Evolutionary conservation across 352 stramenopile species (phyloP), one percentile per base, ranked within the genome.

Genomic region (Hyaloperonospora brassicae): DNA sequence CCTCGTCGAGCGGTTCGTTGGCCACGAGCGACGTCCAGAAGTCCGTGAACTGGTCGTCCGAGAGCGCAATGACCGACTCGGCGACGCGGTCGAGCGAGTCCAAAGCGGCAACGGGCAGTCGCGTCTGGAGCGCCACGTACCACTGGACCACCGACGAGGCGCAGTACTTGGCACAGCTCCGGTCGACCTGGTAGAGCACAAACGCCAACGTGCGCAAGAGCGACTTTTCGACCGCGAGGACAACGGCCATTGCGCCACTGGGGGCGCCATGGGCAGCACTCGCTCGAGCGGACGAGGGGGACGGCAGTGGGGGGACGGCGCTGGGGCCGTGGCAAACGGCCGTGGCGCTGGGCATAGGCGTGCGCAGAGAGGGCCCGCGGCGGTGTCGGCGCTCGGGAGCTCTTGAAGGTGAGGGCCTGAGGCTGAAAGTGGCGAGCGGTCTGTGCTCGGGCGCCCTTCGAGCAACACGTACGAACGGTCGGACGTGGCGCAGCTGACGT

Each of bases 1-100:
- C 69, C 25, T n/a, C n/a, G n/a, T 73, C 59, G 10, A 79, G 70
- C 14, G 79, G 65, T 5, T 83, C 64, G 45, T 72, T 72, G 6
- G 60, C 64, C 34, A 86, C 57, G 2, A 89, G 67, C 35, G 79
- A 83, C 5, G 76, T 53, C 79, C 79, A 89, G 48, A 85, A 89
- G 27, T 59, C 69, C 14, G 65, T 72, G 40, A 89, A 89, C 30
- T 84, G 64, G 1, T 65, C 71, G 50, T 87, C 79, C 11, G 79
- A 81, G 23, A 86, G 69, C 43, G 76, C 68, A 13, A 83, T 68
- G 44, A 87, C 68, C 9, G 76, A 86, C 50, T 79, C 67, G 23
- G 66, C 62, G 36, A 79, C 73, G 34, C 66, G 49, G 38, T 80
- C 72, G 30, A 84, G 62, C 31, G 75, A 77, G 43, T 82, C 55